Conservation (phyloP, 305 asterid species). For the Fraxinus xanthoxyloides region DNA sequence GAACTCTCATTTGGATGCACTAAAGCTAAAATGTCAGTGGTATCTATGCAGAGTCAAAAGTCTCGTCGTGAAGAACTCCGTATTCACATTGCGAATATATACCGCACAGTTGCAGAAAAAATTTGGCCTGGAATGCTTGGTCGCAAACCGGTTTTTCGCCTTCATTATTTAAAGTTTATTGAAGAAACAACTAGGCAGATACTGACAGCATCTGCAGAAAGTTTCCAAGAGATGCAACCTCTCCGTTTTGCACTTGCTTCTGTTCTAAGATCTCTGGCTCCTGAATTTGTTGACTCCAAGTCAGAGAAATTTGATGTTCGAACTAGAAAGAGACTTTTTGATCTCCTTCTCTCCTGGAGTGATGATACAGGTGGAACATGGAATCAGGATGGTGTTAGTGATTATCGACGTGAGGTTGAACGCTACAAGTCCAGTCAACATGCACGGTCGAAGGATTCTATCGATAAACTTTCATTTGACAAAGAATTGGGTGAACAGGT, state of each 20-base stretch:
- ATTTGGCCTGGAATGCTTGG: conserved; percentile 99
- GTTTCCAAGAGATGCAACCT: conserved; percentile 91
- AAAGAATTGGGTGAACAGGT: conserved; percentile 94
- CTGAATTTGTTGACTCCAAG: conserved; percentile 96
- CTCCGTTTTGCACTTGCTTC: conserved; percentile 94
- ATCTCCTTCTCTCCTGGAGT: conserved; percentile 91
- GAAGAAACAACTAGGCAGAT: conserved; percentile 89
- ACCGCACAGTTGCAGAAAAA: conserved; percentile 89
- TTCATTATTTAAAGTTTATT: conserved; percentile 90
- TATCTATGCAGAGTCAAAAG: conserved; percentile 79
- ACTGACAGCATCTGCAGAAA: conserved; percentile 68
- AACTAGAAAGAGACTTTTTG: conserved; percentile 92
- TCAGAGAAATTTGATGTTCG: conserved; percentile 92
- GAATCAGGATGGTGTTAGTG: conserved; percentile 93
- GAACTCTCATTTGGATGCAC: conserved; percentile 17
- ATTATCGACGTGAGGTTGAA: conserved; percentile 98
- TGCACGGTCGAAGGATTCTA: conserved; percentile 91
- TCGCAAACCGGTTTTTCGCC: conserved; percentile 95
- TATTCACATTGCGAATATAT: conserved; percentile 78
- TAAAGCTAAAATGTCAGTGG: conserved; percentile 18
- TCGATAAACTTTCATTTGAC: conserved; percentile 91
- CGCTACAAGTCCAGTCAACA: conserved; percentile 96
- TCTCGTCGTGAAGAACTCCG: conserved; percentile 98
- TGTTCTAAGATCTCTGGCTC: conserved; percentile 92
- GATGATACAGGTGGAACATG: conserved; percentile 91